Evolutionary conservation across 257 asterid species (phyloP), one percentile per base, ranked within the genome.

Genomic region (Prunella vulgaris): DNA sequence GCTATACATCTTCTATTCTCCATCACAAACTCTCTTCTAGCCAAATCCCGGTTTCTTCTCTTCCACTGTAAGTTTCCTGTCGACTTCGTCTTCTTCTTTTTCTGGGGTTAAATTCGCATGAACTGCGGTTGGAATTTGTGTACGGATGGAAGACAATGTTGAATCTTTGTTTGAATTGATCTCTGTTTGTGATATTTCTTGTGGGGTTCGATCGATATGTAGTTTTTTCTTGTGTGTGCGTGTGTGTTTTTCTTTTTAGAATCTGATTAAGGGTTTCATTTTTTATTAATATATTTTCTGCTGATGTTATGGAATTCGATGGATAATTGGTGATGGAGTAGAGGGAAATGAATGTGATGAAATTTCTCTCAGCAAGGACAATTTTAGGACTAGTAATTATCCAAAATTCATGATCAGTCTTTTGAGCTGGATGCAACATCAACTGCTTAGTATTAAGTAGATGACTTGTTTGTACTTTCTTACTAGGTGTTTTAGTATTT

Each of bases 21-120:
- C 24, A 20, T 51, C 27, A 8, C 4, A 20, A 73, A 17, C 10
- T 59, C 65, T 48, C 70, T 8, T 21, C 61, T 15, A 28, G 10
- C 7, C 32, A 6, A 46, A 24, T 21, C 15, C 7, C 64, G 22
- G 42, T 42, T 30, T 52, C 59, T 42, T 30, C 48, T 12, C 76
- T 25, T 57, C 15, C 12, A 24, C 58, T 12, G 81, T 72, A 46
- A 72, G 77, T 71, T 25, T 63, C 22, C 49, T 38, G 61, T 4
- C 51, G 28, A 52, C n/a, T 52, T 4, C 21, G 22, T 7, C 56
- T 4, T 62, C 6, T 60, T 13, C 37, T 28, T 48, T 22, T 42
- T 66, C 44, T 17, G 46, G 10, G 30, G 65, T 20, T 30, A 9
- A 42, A 67, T 66, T 61, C 7, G 57, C 48, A 18, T 61, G 25